phyloP scores from a whole-genome alignment of 345 rosid genomes.

The Salix purpurea region DNA sequence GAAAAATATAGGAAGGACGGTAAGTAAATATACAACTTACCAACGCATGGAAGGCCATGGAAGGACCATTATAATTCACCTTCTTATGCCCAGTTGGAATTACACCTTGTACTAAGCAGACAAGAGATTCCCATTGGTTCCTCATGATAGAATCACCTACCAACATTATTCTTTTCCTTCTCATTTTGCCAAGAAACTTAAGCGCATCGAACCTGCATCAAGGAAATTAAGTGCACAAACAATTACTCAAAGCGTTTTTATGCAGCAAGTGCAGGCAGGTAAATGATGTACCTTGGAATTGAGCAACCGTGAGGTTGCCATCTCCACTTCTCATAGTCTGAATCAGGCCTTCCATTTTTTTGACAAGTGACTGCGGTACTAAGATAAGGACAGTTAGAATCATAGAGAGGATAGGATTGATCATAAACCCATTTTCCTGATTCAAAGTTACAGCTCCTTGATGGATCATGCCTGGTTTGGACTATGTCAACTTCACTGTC shows the following conservation, averaged over 20 bases:
- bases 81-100: slow-evolving; percentile 64
- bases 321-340: slow-evolving; percentile 83
- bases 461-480: slow-evolving; percentile 32
- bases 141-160: slow-evolving; percentile 97
- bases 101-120: slow-evolving; percentile 85
- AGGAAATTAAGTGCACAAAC: not conserved
- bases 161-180: slow-evolving; percentile 76
- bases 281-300: slow-evolving; percentile 56
- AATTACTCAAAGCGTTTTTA: not conserved
- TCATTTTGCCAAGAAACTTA: slow-evolving; percentile 74
- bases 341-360: slow-evolving; percentile 88
- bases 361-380: slow-evolving; percentile 74
- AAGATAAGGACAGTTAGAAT: slow-evolving; percentile 72
- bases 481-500: slow-evolving; percentile 37
- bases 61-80: slow-evolving; percentile 64
- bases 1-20: not conserved
- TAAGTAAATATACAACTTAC: slow-evolving; percentile 22
- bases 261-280: not conserved
- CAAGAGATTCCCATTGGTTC: slow-evolving; percentile 97
- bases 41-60: slow-evolving; percentile 87
- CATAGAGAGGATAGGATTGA: slow-evolving; percentile 74
- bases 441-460: slow-evolving; percentile 50
- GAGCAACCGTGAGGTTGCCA: slow-evolving; percentile 80
- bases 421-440: slow-evolving; percentile 82
- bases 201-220: slow-evolving; percentile 71